Evolutionary conservation across 78 protist genomes (phyloP), one percentile per base, ranked within the genome.

Genomic region (Neovahlkampfia damariscottae): DNA sequence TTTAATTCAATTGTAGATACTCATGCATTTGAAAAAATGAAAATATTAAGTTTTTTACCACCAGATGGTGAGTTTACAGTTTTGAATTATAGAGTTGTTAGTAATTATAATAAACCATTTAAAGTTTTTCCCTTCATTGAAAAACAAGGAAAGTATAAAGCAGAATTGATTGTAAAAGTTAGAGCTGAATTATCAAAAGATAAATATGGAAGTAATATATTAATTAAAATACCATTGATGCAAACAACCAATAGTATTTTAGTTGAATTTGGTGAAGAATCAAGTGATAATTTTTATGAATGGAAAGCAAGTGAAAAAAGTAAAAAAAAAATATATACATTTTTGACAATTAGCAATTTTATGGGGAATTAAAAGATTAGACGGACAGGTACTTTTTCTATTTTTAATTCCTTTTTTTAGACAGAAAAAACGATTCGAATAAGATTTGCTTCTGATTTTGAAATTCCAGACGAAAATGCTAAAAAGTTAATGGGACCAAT

Each of bases 401-500:
- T n/a, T n/a, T n/a, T n/a, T n/a, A n/a, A n/a, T n/a, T n/a, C n/a
- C n/a, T n/a, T n/a, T n/a, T n/a, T n/a, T n/a, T n/a, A n/a, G n/a
- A n/a, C n/a, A n/a, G n/a, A n/a, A n/a, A n/a, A n/a, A n/a, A n/a
- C n/a, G n/a, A n/a, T n/a, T n/a, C n/a, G 1, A 0, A 74, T 67
- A 77, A 76, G 35, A 38, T 34, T 32, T 19, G 40, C 27, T 19
- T 85, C 29, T 2, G 36, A 3, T 8, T 82, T 9, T 5, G 38
- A n/a, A n/a, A n/a, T n/a, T n/a, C n/a, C n/a, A n/a, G n/a, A n/a
- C n/a, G 28, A 69, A 0, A 38, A 77, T 67, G 3, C 1, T 0
- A 36, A 78, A 30, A 82, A 86, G 73, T 88, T 86, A 70, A 84
- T 90, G 74, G 94, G 94, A 6, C 93, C 95, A 2, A 79, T 91